A percentile compares a stretch with the other conserved stretches of the same genome.
These are phyloP conservation scores for Globisporangium viniferum DNA, from an alignment of 352 stramenopile species.

Conservation along the genomic window DNA sequence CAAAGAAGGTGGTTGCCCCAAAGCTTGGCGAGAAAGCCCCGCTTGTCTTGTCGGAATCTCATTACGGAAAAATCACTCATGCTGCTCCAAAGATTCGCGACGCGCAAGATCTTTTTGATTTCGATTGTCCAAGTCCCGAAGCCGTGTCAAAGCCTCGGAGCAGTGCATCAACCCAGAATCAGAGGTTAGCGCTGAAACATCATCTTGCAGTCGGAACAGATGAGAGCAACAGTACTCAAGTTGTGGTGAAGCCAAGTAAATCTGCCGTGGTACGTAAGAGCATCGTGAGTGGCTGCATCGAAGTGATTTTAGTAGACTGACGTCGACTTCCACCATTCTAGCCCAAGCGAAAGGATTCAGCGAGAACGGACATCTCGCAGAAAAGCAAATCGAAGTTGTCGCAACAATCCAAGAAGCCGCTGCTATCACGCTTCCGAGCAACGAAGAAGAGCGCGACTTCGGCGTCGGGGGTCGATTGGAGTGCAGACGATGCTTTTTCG, in stretches of 20 bases:
- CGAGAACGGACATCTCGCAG: neutral
- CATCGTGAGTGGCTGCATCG: neutral
- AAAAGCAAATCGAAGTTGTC: slow-evolving; percentile 6
- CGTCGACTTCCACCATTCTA: neutral
- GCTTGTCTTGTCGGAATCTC: neutral
- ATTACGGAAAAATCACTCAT: neutral
- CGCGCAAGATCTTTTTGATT: slow-evolving; percentile 1
- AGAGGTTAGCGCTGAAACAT: neutral
- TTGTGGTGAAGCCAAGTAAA: neutral
- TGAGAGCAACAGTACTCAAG: neutral
- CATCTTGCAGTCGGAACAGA: neutral
- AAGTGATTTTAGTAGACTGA: neutral
- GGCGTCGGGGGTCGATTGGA: slow-evolving; percentile 5
- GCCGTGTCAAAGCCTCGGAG: neutral
- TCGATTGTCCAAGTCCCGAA: neutral
- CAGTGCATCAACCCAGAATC: neutral
- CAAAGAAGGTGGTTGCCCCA: neutral
- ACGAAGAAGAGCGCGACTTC: slow-evolving; percentile 9
- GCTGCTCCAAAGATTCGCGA: neutral
- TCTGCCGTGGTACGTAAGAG: neutral
- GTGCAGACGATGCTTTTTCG: slow-evolving; percentile 5
- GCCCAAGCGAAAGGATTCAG: neutral
- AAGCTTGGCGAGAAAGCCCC: slow-evolving; percentile 5
- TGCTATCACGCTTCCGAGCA: neutral
- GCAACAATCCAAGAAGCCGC: slow-evolving; percentile 2